These are phyloP conservation scores for Coelastrella sp. DNA, from an alignment of 139 green algal species.

Conservation along the genomic window DNA sequence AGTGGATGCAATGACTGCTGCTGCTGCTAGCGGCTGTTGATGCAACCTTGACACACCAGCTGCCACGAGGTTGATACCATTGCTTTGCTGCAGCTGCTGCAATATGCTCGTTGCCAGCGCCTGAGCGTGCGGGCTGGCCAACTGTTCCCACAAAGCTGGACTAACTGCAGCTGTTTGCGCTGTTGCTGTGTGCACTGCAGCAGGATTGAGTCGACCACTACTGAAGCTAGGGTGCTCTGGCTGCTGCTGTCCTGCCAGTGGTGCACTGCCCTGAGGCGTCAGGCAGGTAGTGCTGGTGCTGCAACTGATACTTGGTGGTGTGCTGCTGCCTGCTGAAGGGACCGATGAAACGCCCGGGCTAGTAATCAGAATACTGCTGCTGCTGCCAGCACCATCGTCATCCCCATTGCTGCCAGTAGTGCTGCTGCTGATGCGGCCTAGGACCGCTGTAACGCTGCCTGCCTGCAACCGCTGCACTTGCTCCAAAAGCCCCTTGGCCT, in stretches of 20 bases:
- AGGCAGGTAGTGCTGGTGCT: constrained; percentile 26
- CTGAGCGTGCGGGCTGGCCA: not conserved
- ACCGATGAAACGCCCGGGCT: not conserved
- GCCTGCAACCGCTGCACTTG: constrained; percentile 11
- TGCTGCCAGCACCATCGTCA: constrained; percentile 8
- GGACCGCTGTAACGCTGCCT: not conserved
- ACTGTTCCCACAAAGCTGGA: not conserved
- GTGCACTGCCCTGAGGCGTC: not conserved
- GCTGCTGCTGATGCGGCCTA: not conserved
- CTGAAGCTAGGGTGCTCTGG: not conserved
- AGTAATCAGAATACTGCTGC: constrained; percentile 5
- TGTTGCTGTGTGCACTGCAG: not conserved
- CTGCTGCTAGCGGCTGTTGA: not conserved
- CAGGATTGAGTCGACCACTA: not conserved
- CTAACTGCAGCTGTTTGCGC: not conserved
- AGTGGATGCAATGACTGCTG: not conserved
- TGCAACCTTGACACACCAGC: not conserved
- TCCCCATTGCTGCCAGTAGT: not conserved
- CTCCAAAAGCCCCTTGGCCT: constrained; percentile 24
- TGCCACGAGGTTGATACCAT: not conserved
- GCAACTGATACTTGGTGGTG: constrained; percentile 12
- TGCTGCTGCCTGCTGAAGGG: not conserved
- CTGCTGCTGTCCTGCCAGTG: not conserved
- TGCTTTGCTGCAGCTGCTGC: constrained; percentile 47
- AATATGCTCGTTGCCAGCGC: constrained; percentile 6